A percentile compares a stretch with the other conserved stretches of the same genome.
Evolutionary conservation across 1,284 basidiomycete genomes (phyloP).

Genomic region (Ganoderma lucidum): DNA sequence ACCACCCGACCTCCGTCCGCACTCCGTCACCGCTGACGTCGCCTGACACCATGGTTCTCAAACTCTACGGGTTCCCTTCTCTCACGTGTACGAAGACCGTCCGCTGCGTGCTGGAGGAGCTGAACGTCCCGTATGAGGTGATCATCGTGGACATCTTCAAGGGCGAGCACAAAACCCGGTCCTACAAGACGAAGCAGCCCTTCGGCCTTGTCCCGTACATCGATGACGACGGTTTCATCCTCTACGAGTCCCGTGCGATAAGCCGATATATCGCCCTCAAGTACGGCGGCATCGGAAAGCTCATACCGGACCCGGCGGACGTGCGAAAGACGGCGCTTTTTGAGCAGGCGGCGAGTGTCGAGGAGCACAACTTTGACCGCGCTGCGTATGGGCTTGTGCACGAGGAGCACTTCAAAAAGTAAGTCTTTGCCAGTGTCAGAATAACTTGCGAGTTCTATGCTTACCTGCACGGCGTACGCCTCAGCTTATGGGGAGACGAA

Average conservation of each 20-base stretch:
- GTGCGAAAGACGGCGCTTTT: slow-evolving; percentile 52
- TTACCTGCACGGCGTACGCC: background rate
- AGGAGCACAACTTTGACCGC: slow-evolving; percentile 59
- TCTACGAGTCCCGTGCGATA: slow-evolving; percentile 64
- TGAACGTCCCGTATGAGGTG: slow-evolving; percentile 58
- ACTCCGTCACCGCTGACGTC: background rate
- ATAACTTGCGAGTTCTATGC: background rate
- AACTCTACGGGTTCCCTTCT: slow-evolving; percentile 50
- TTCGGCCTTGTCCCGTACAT: slow-evolving; percentile 75
- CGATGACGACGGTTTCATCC: slow-evolving; percentile 53
- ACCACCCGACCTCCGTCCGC: slow-evolving; percentile 2
- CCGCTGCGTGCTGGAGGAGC: slow-evolving; percentile 55
- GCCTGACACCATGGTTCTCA: slow-evolving; percentile 54
- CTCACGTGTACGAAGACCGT: slow-evolving; percentile 59
- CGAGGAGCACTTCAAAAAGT: slow-evolving; percentile 59
- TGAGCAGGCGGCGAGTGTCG: slow-evolving; percentile 64
- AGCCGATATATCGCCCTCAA: slow-evolving; percentile 55
- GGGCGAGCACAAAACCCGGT: slow-evolving; percentile 56
- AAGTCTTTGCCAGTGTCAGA: slow-evolving; percentile 12
- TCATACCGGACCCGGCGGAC: slow-evolving; percentile 42
- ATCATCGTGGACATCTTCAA: slow-evolving; percentile 50
- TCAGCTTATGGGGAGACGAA: slow-evolving; percentile 6
- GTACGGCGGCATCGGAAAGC: slow-evolving; percentile 47
- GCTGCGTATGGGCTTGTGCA: slow-evolving; percentile 47
- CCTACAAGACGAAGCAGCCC: slow-evolving; percentile 58